Conservation (phyloP, 1,139 yeast genomes). For the Pichia sp. region DNA sequence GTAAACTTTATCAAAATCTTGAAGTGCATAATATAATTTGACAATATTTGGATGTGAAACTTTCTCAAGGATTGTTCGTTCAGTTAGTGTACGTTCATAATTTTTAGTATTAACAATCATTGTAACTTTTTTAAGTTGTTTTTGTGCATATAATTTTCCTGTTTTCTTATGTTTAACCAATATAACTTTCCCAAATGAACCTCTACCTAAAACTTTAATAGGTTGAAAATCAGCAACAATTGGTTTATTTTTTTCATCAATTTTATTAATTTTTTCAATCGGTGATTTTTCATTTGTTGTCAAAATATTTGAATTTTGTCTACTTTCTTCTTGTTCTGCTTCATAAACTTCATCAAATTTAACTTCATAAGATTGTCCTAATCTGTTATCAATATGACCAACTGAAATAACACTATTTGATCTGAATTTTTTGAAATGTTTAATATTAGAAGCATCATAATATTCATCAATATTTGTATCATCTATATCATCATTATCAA, state of each 20-base stretch:
- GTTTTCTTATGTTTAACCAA: conserved; percentile 70
- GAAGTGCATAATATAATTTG: conserved; percentile 81
- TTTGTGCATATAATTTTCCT: conserved; percentile 78
- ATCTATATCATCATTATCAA: background rate
- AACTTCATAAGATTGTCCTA: conserved; percentile 44
- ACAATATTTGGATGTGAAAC: conserved; percentile 85
- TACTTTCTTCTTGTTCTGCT: conserved; percentile 16
- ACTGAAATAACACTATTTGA: conserved; percentile 31
- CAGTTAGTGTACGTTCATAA: conserved; percentile 64
- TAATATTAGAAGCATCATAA: conserved; percentile 1
- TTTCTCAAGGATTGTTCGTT: conserved; percentile 61
- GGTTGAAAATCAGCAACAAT: conserved; percentile 63
- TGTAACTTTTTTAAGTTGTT: conserved; percentile 79
- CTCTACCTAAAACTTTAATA: conserved; percentile 79
- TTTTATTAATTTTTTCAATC: background rate
- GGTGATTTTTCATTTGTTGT: background rate
- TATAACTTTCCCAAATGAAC: conserved; percentile 86
- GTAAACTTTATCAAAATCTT: conserved; percentile 81
- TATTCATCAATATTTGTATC: conserved; percentile 1
- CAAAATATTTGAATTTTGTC: conserved; percentile 14
- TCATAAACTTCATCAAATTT: conserved; percentile 34
- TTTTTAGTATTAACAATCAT: conserved; percentile 49
- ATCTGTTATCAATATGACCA: conserved; percentile 34
- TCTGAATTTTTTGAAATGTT: conserved; percentile 21
- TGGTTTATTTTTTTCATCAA: conserved; percentile 24